A percentile compares a stretch with the other conserved stretches of the same genome.
Evolutionary conservation across 345 rosid species (phyloP).

Genomic region (Carallia pectinifolia): DNA sequence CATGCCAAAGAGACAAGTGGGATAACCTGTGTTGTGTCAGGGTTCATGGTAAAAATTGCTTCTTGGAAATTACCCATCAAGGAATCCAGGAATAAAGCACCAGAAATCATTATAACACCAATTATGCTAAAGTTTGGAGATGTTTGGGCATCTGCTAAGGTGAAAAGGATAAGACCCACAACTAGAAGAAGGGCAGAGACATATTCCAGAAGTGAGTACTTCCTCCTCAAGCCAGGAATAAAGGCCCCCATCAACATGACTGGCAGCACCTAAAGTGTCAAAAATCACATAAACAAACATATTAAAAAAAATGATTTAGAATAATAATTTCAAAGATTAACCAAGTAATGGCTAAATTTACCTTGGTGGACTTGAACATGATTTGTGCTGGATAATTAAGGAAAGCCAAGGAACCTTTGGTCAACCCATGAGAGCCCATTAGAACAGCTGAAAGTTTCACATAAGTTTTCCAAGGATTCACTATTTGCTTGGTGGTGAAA

Average conservation of each 20-base stretch:
- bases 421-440: conserved; percentile 95
- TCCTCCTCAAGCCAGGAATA: conserved; percentile 86
- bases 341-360: conserved; percentile 12
- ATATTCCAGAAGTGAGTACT: conserved; percentile 79
- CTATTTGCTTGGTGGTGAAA: conserved; percentile 82
- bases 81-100: conserved; percentile 85
- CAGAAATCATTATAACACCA: conserved; percentile 84
- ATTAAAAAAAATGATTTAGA: neutral
- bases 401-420: conserved; percentile 93
- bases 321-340: neutral
- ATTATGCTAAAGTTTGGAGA: conserved; percentile 85
- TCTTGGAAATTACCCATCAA: conserved; percentile 88
- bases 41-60: conserved; percentile 85
- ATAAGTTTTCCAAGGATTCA: conserved; percentile 95
- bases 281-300: neutral
- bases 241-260: conserved; percentile 99
- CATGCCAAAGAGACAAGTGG: neutral
- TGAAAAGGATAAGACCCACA: conserved; percentile 82
- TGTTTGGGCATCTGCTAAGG: conserved; percentile 89
- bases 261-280: conserved; percentile 65
- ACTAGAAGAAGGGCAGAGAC: conserved; percentile 77
- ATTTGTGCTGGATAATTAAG: conserved; percentile 94
- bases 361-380: conserved; percentile 99
- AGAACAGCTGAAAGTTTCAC: conserved; percentile 96
- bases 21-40: conserved; percentile 76